Evolutionary conservation across 352 stramenopile species (phyloP), one percentile per base, ranked within the genome.

Genomic region (Globisporangium nagaii): DNA sequence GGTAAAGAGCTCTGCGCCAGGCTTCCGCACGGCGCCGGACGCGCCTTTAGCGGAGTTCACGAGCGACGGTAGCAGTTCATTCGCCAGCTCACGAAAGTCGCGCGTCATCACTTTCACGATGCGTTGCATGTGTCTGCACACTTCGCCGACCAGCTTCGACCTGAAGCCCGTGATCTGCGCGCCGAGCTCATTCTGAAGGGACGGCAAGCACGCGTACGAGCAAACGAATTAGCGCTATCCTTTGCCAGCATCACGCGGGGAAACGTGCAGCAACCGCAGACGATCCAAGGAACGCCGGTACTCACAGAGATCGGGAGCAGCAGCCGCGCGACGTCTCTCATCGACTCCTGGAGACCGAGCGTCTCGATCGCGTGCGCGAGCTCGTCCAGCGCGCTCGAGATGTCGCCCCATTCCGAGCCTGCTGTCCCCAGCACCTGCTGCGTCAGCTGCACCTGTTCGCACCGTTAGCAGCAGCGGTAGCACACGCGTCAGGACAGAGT

Each of bases 81-180:
- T 87, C 30, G 81, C 78, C 27, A 88, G 55, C 2, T 82, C 71
- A 42, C 60, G 47, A 46, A 87, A 87, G 27, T 81, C 68, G 53
- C 40, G 41, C n/a, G 49, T 65, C 24, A 66, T 75, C 12, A 66
- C 70, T 22, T 65, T 66, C 2, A 86, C 62, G 19, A 90, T 80
- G 19, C 77, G 68, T 25, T 60, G 42, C 31, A 90, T 51, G 53
- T 67, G 40, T 15, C 63, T 56, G 48, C 80, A 90, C 46, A 70
- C 62, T 13, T 86, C 63, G 19, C 58, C 69, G 11, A 87, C 77
- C 27, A 84, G 62, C 28, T 69, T 84, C 20, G 77, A 87, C 4
- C 75, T 62, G 20, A 75, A 72, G 9, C 64, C 74, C 2, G 39
- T 60, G 19, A 90, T 54, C 57, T 86, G 68, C 15, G 52, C 32